These are phyloP conservation scores for Halophytophthora batemanensis DNA, from an alignment of 352 stramenopile genomes.

Conservation along the genomic window DNA sequence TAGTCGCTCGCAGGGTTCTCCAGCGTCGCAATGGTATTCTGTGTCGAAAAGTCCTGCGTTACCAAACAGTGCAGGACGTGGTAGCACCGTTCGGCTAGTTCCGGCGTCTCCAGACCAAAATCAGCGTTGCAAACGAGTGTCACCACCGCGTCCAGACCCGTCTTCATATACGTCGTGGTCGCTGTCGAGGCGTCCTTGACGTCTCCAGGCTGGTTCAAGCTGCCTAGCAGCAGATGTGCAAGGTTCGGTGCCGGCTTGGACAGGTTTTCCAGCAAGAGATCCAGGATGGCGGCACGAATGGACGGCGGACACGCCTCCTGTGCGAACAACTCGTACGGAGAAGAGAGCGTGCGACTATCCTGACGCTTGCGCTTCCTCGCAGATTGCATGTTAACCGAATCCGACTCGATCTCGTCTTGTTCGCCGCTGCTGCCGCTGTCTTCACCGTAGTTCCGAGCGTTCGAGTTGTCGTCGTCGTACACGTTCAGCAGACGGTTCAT, in stretches of 20 bases:
- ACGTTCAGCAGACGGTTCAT: constrained; percentile 77
- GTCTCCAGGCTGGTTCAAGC: constrained; percentile 39
- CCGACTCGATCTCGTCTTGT: constrained; percentile 18
- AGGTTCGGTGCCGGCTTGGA: constrained; percentile 74
- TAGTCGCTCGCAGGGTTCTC: constrained; percentile 63
- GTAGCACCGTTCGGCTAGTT: constrained; percentile 63
- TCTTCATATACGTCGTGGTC: constrained; percentile 36
- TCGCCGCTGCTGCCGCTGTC: constrained; percentile 9
- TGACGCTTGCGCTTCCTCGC: constrained; percentile 39
- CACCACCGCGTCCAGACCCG: constrained; percentile 62
- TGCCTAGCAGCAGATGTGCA: constrained; percentile 64
- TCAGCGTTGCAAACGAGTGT: constrained; percentile 71
- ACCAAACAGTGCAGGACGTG: constrained; percentile 64
- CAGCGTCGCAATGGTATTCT: constrained; percentile 43
- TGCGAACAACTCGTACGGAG: constrained; percentile 43
- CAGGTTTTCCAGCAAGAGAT: constrained; percentile 78
- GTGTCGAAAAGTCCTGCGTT: constrained; percentile 66
- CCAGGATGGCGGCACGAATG: constrained; percentile 66
- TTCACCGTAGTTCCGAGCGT: constrained; percentile 21
- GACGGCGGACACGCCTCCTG: constrained; percentile 36
- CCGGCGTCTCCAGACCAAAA: constrained; percentile 61
- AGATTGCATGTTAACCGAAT: constrained; percentile 30
- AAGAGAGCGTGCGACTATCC: constrained; percentile 42
- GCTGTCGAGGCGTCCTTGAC: constrained; percentile 19
- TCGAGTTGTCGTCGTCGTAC: constrained; percentile 50